phyloP scores from a whole-genome alignment of 208 protist genomes.

The Porcisia deanei region DNA sequence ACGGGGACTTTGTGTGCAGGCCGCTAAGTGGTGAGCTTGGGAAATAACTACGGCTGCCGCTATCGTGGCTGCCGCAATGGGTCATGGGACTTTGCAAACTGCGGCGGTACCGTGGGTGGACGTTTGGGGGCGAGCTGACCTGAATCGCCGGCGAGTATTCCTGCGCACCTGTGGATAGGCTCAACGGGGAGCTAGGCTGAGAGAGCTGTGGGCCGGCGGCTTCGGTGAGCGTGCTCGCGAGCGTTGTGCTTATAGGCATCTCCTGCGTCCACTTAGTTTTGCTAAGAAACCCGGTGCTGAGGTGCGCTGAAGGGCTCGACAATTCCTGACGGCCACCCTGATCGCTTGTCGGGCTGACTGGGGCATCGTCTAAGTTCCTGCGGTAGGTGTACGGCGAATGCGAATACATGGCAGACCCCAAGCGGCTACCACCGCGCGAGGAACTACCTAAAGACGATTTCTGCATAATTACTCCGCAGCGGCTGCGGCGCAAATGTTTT shows the following conservation, averaged over 20 bases:
- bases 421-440: constrained; percentile 9
- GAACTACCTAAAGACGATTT: constrained; percentile 8
- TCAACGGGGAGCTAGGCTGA: constrained; percentile 20
- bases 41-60: constrained; percentile 22
- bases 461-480: background rate
- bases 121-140: constrained; percentile 29
- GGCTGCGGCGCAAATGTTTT: too few relatives aligned
- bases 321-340: constrained; percentile 2
- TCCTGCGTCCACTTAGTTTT: constrained; percentile 6
- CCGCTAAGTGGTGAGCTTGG: constrained; percentile 25
- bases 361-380: constrained; percentile 23
- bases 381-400: constrained; percentile 42
- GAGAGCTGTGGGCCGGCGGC: constrained; percentile 6
- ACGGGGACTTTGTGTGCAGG: constrained; percentile 31
- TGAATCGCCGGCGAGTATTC: constrained; percentile 40
- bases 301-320: constrained; percentile 1
- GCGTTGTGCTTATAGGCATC: background rate
- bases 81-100: constrained; percentile 30
- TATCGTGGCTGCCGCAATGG: constrained; percentile 13
- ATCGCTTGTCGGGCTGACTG: constrained; percentile 17
- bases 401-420: constrained; percentile 27
- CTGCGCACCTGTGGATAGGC: constrained; percentile 13
- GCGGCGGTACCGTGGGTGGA: constrained; percentile 32
- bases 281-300: constrained; percentile 20
- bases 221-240: constrained; percentile 3